Evolutionary conservation across 352 stramenopile genomes (phyloP), one percentile per base, ranked within the genome.

Genomic region (Hyaloperonospora brassicae): DNA sequence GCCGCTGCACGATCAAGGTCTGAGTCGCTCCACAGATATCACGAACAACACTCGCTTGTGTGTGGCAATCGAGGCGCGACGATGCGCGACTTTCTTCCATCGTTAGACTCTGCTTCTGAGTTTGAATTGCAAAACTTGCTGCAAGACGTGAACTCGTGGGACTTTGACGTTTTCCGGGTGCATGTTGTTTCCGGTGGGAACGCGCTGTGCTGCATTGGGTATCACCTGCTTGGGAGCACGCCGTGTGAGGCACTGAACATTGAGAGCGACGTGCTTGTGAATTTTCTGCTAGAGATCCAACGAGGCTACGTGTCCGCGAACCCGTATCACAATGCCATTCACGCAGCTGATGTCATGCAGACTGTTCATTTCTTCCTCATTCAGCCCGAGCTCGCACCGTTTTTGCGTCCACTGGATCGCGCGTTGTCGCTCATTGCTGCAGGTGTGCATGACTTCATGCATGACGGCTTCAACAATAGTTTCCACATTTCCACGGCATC

Each of bases 401-500:
- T 87, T 50, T 57, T 96, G 42, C 70, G 83, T 25, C 83, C 84
- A 6, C 61, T 91, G 0, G 82, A 93, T 56, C 70, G 78, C n/a
- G 79, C 72, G 24, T 64, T 90, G 0, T 66, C 86, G 13, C 64
- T 96, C 21, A 68, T 95, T 40, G 76, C 83, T 2, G 86, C 86
- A 3, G 79, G 70, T 3, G 87, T 96, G 43, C 87, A 96, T 61
- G 87, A 96, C 51, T 94, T 93, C 58, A 90, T 85, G 65, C 87
- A 96, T 59, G 84, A 93, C 44, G 87, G 86, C 7, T 91, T 92
- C 50, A 96, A 93, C 65, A 94, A 96, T 59, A 84, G 76, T 27
- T 95, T 96, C 42, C 84, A 95, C 58, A 91, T 95, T 47, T 85
- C 72, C 14, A 88, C 83, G 7, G 79, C 77, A 10, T 93, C 82